Evolutionary conservation across 768 basidiomycete genomes (phyloP), one percentile per base, ranked within the genome.

Genomic region (Gloeostereum incarnatum): DNA sequence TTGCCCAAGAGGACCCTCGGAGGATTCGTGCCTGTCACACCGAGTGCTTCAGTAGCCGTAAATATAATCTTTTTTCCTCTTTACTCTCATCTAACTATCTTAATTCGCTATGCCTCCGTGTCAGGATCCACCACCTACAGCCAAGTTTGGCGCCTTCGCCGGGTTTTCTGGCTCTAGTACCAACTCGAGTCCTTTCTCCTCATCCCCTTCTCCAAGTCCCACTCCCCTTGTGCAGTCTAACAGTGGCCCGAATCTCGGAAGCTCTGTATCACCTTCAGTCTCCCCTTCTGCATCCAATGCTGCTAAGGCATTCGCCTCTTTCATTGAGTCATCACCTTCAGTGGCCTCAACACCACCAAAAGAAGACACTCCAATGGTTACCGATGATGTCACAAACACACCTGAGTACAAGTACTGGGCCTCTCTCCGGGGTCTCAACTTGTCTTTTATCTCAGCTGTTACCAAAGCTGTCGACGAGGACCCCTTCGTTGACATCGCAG

Each of bases 381-480:
- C 45, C 19, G 51, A 57, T 25, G 49, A 60, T 24, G 47, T 74
- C 11, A n/a, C n/a, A n/a, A n/a, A n/a, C n/a, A n/a, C n/a, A n/a
- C n/a, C n/a, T n/a, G n/a, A n/a, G n/a, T n/a, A n/a, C n/a, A 71
- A 73, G 37, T 85, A 79, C 51, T 85, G 75, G 59, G 72, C 61
- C 27, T 71, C 75, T 18, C 68, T 88, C n/a, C 77, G 85, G 24
- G 84, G 83, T 10, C 66, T 88, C 29, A 88, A 88, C 49, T 57
- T 69, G 23, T 82, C 81, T 2, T 62, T 87, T 43, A 52, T 81
- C 17, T 60, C 69, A n/a, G 67, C 72, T 10, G 53, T 84, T 38
- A 63, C 71, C 21, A 69, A 71, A 42, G 70, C 73, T 16, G 62
- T 83, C 16, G 73, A 81, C 35, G 60, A 68, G 11, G 83, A 88